Evolutionary conservation across 306 rosid species (phyloP).

Genomic region (Quercus wislizeni): DNA sequence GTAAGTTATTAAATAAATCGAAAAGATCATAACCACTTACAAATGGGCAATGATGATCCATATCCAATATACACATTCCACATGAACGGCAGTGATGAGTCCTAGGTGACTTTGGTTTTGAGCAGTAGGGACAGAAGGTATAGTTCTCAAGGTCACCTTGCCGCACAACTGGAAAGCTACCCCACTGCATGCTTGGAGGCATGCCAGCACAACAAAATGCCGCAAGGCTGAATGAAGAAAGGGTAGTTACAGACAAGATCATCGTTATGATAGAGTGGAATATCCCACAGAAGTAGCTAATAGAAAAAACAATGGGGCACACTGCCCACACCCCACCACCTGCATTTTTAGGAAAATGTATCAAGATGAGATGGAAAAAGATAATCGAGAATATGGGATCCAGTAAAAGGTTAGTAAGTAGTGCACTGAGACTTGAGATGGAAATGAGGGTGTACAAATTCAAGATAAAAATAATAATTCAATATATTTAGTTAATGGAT

Average conservation of each 20-base stretch:
- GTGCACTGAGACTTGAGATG: background rate
- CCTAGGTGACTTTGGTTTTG: conserved; percentile 89
- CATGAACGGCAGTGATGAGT: conserved; percentile 93
- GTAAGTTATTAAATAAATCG: background rate
- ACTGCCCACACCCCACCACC: conserved; percentile 94
- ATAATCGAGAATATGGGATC: background rate
- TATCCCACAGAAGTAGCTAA: conserved; percentile 59
- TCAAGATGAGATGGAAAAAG: background rate
- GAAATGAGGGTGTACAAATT: background rate
- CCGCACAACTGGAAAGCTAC: conserved; percentile 81
- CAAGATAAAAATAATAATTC: background rate
- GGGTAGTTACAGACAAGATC: conserved; percentile 60
- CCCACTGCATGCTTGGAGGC: conserved; percentile 73
- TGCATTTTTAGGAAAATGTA: conserved; percentile 40
- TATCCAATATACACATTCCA: conserved; percentile 75
- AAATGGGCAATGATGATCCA: conserved; percentile 99
- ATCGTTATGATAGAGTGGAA: conserved; percentile 57
- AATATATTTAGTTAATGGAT: background rate
- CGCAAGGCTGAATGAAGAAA: conserved; percentile 63
- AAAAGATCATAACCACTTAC: conserved; percentile 53
- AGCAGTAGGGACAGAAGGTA: conserved; percentile 78
- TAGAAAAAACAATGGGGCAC: conserved; percentile 62
- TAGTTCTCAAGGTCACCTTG: conserved; percentile 81
- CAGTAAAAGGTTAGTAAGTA: background rate
- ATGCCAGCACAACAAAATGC: conserved; percentile 80